Conservation (phyloP, 1,139 yeast genomes). For the Kodamaea anthophila region DNA sequence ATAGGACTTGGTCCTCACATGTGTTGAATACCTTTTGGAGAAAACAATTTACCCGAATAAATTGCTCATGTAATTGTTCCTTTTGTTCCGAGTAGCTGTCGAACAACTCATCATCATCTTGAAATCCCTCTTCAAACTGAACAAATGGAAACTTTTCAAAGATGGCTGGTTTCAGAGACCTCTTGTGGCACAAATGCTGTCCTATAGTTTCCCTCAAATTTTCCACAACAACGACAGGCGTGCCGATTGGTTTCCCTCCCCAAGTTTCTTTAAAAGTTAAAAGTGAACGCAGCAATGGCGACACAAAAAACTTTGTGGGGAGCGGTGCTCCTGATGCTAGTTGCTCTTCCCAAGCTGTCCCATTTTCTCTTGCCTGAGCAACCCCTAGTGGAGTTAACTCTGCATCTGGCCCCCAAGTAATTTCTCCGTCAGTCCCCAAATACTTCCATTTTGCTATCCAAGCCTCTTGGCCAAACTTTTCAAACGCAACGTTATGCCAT, state of each 20-base stretch:
- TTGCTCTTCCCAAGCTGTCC: constrained; percentile 39
- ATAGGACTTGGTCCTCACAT: constrained; percentile 32
- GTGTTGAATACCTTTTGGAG: constrained; percentile 45
- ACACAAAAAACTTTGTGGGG: constrained; percentile 51
- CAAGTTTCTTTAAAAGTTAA: constrained; percentile 57
- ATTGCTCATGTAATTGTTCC: constrained; percentile 45
- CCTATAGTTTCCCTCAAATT: constrained; percentile 65
- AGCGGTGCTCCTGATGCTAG: constrained; percentile 43
- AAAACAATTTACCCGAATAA: constrained; percentile 42
- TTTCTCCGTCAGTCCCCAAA: constrained; percentile 48
- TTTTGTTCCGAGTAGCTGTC: constrained; percentile 25
- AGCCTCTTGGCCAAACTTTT: constrained; percentile 47
- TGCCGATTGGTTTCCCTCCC: constrained; percentile 36
- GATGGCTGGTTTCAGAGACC: constrained; percentile 34
- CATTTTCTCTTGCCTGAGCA: constrained; percentile 39
- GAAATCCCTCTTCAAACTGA: constrained; percentile 37
- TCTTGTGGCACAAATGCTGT: constrained; percentile 58
- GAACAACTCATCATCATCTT: constrained; percentile 41
- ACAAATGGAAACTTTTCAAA: constrained; percentile 16
- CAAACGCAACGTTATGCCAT: constrained; percentile 58
- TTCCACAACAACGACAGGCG: constrained; percentile 43
- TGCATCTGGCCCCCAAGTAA: constrained; percentile 67
- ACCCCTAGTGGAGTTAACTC: constrained; percentile 53
- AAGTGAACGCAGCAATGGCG: constrained; percentile 61
- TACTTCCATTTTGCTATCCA: constrained; percentile 62